These are phyloP conservation scores for Starmerella tilneyi DNA, from an alignment of 805 yeast genomes.

Conservation along the genomic window DNA sequence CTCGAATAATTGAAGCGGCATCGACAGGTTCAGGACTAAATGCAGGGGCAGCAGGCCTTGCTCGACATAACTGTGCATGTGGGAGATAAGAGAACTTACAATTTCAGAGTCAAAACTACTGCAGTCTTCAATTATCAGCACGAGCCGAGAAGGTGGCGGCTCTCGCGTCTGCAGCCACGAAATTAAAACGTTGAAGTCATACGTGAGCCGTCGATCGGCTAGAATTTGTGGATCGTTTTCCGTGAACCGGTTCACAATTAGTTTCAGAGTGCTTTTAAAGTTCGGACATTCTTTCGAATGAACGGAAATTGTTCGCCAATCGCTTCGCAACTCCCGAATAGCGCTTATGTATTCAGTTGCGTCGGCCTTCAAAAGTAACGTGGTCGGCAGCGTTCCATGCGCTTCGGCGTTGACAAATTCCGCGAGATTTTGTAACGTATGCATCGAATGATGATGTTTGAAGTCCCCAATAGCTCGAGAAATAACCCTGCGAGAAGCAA, in stretches of 20 bases:
- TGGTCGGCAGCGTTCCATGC: slow-evolving; percentile 3
- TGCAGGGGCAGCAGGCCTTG: slow-evolving; percentile 28
- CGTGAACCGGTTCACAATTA: slow-evolving; percentile 30
- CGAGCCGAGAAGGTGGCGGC: not conserved
- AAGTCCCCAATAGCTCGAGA: not conserved
- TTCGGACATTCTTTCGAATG: slow-evolving; percentile 33
- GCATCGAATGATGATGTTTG: not conserved
- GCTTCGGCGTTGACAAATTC: slow-evolving; percentile 1
- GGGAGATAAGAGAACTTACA: slow-evolving; percentile 27
- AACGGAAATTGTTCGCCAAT: slow-evolving; percentile 25
- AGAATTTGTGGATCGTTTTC: slow-evolving; percentile 22
- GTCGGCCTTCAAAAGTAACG: slow-evolving; percentile 12
- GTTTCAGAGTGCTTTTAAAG: slow-evolving; percentile 29
- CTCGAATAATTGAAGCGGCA: slow-evolving; percentile 32
- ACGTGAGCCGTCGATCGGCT: slow-evolving; percentile 31
- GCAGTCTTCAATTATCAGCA: slow-evolving; percentile 33
- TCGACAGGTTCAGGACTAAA: slow-evolving; percentile 31
- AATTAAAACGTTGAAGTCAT: slow-evolving; percentile 32
- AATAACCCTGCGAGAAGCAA: slow-evolving; percentile 9
- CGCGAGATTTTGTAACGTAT: not conserved
- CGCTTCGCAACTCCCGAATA: slow-evolving; percentile 1
- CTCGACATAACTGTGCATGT: slow-evolving; percentile 30
- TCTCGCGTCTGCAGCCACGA: slow-evolving; percentile 28
- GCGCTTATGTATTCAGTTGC: slow-evolving; percentile 3
- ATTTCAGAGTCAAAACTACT: slow-evolving; percentile 32